A percentile compares a stretch with the other conserved stretches of the same genome.
Evolutionary conservation across 208 protist species (phyloP).

Genomic region (Crithidia fasciculata): DNA sequence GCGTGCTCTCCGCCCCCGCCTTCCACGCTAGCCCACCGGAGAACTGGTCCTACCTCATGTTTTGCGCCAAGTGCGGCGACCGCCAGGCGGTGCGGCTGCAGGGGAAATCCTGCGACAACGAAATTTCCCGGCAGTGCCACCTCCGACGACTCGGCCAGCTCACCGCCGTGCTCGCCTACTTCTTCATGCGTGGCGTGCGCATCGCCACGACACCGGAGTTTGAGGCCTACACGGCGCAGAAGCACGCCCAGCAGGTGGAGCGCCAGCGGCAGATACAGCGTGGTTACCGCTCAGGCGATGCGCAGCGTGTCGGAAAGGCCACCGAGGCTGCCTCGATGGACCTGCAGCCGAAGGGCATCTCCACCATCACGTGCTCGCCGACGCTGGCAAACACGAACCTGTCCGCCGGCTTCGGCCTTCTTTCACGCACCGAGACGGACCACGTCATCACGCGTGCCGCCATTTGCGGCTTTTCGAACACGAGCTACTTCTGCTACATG

Average conservation of each 20-base stretch:
- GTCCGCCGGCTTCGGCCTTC: constrained; percentile 2
- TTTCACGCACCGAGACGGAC: constrained; percentile 51
- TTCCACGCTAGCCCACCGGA: constrained; percentile 36
- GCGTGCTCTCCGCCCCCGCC: constrained; percentile 26
- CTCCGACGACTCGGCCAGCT: constrained; percentile 57
- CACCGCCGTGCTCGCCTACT: constrained; percentile 53
- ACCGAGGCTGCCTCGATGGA: constrained; percentile 16
- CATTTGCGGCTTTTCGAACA: constrained; percentile 87
- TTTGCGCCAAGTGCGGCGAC: constrained; percentile 49
- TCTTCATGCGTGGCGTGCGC: constrained; percentile 38
- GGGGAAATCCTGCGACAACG: constrained; percentile 44
- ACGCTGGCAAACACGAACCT: constrained; percentile 3
- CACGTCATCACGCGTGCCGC: constrained; percentile 46
- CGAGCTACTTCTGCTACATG: constrained; percentile 96
- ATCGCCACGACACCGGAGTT: constrained; percentile 41
- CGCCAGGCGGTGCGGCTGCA: constrained; percentile 37
- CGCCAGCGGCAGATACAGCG: constrained; percentile 36
- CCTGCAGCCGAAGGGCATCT: neutral
- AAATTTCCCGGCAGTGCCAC: constrained; percentile 28
- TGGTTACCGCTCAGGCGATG: constrained; percentile 2
- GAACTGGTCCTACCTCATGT: constrained; percentile 61
- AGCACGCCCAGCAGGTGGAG: constrained; percentile 33
- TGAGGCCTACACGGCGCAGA: constrained; percentile 29
- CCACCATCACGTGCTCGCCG: constrained; percentile 6
- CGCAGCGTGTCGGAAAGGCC: constrained; percentile 39